These are phyloP conservation scores for Chloris gayana DNA, from an alignment of 176 grass and related monocot genomes.

Conservation along the genomic window DNA sequence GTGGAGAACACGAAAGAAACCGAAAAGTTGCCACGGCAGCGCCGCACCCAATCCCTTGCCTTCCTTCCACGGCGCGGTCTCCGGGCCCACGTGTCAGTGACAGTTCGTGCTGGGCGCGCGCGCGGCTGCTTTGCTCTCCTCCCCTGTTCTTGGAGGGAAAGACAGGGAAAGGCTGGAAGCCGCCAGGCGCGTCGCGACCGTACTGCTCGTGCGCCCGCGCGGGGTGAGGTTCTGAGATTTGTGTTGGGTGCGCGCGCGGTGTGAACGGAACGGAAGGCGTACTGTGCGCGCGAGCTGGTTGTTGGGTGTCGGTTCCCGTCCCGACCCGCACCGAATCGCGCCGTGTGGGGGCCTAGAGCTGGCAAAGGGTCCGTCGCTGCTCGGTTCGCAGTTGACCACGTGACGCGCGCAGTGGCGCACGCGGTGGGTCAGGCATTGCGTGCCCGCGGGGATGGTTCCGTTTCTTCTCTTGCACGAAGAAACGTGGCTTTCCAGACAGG, in stretches of 20 bases:
- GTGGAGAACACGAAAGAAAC: constrained; percentile 48
- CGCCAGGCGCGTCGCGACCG: neutral
- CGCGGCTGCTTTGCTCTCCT: no score
- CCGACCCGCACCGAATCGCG: neutral
- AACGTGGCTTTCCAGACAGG: neutral
- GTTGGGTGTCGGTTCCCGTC: constrained; percentile 12
- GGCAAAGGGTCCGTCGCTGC: neutral
- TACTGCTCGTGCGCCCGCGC: neutral
- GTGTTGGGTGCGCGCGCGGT: neutral
- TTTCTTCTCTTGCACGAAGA: constrained; percentile 14
- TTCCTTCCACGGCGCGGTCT: constrained; percentile 10
- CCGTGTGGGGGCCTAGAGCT: constrained; percentile 10
- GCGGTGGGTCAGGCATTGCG: neutral
- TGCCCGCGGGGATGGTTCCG: neutral
- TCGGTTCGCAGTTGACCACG: constrained; percentile 24
- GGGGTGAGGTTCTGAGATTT: neutral
- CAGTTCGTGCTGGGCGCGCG: no score
- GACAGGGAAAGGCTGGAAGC: constrained; percentile 9
- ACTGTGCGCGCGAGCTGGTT: neutral
- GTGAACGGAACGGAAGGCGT: neutral
- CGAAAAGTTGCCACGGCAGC: constrained; percentile 1
- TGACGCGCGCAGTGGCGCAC: constrained; percentile 27
- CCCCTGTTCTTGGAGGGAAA: constrained; percentile 57
- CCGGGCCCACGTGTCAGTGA: constrained; percentile 13
- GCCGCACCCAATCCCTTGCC: constrained; percentile 21